Percentiles rank a stretch among this genome's conserved stretches.
Conservation (phyloP, 305 asterid genomes). For the Fraxinus xanthoxyloides region DNA sequence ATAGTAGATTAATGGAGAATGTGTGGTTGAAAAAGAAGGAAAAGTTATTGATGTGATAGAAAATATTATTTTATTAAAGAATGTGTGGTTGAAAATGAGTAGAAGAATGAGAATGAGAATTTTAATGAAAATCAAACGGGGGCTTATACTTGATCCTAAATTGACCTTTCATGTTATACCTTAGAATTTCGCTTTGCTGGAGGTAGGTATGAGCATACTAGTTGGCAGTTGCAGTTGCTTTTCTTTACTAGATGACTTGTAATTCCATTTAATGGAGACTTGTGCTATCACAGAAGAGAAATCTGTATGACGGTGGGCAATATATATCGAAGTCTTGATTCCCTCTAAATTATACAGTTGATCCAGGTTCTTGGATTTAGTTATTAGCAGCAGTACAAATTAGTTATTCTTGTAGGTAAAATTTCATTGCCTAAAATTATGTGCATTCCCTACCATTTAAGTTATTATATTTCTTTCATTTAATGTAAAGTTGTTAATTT, state of each 20-base stretch:
- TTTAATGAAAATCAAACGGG: too few species aligned
- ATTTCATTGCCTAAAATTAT: not conserved
- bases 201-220: not conserved
- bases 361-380: not conserved
- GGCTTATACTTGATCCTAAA: not conserved
- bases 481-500: not conserved
- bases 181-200: not conserved
- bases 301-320: not conserved
- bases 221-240: not conserved
- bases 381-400: not conserved
- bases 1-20: too few species aligned
- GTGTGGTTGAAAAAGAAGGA: too few species aligned
- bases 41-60: too few species aligned
- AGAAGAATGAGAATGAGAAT: too few species aligned
- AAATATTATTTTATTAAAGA: too few species aligned
- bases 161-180: not conserved
- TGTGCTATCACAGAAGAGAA: not conserved
- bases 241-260: not conserved
- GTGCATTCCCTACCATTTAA: not conserved
- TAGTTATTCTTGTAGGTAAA: not conserved
- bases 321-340: not conserved
- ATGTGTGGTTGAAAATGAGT: too few species aligned
- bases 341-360: not conserved
- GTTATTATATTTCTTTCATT: not conserved
- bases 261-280: not conserved